Conservation (phyloP, 2,329 filamentous ascomycete species). For the Ophiosphaerella korrae region DNA sequence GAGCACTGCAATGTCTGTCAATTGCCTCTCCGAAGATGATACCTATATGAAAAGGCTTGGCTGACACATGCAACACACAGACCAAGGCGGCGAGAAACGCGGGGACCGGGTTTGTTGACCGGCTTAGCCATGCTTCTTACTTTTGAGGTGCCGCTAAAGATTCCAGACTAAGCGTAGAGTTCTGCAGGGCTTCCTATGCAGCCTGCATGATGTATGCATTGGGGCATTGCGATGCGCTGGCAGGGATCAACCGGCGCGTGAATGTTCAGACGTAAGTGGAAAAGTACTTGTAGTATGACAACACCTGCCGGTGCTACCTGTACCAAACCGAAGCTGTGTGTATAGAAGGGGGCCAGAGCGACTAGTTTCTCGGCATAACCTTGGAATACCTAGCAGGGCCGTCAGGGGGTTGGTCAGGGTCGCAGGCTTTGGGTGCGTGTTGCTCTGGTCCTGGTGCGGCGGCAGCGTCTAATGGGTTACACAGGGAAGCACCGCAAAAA, state of each 20-base stretch:
- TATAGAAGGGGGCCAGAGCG: too few relatives aligned
- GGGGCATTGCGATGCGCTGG: conserved; percentile 3
- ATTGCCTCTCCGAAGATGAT: neutral
- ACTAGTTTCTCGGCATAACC: too few relatives aligned
- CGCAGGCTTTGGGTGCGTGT: too few relatives aligned
- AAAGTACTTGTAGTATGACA: too few relatives aligned
- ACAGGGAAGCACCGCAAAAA: conserved; percentile 7
- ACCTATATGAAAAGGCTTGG: neutral
- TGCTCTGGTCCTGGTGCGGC: neutral
- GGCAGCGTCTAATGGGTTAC: neutral
- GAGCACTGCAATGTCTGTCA: neutral
- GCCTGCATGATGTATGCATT: conserved; percentile 4
- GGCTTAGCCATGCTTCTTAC: neutral
- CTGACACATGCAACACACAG: neutral
- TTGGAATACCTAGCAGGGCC: too few relatives aligned
- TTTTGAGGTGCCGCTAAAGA: neutral
- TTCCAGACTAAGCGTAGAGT: neutral
- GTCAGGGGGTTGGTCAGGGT: too few relatives aligned
- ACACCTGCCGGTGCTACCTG: too few relatives aligned
- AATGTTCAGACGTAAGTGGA: too few relatives aligned
- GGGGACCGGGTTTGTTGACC: neutral
- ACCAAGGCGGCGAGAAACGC: neutral
- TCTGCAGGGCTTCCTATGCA: neutral
- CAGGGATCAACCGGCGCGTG: conserved; percentile 4
- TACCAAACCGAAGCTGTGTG: neutral